These are phyloP conservation scores for Chaetoscypha palmicola DNA, from an alignment of 2,329 filamentous ascomycete species.

Conservation along the genomic window DNA sequence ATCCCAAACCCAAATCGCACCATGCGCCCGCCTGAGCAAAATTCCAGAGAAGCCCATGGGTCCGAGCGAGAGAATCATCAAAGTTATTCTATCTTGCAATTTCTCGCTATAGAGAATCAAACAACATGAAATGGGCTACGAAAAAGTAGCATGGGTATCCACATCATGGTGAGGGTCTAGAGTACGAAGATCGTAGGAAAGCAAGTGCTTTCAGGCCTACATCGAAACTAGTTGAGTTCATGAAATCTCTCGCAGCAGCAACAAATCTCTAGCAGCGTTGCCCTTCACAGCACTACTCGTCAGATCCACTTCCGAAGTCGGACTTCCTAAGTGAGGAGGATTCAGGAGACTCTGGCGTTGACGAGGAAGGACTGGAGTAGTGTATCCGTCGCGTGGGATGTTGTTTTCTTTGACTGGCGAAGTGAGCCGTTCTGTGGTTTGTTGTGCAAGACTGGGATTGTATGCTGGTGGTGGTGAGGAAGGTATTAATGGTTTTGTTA, in stretches of 20 bases:
- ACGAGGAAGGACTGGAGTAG: conserved; percentile 14
- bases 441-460: conserved; percentile 16
- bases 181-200: no score
- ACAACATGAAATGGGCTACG: no score
- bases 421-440: neutral
- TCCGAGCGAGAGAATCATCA: no score
- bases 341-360: conserved; percentile 10
- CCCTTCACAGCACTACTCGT: conserved; percentile 42
- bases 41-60: no score
- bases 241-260: conserved; percentile 23
- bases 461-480: conserved; percentile 10
- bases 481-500: conserved; percentile 5
- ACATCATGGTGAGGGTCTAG: no score
- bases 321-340: conserved; percentile 4
- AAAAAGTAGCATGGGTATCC: no score
- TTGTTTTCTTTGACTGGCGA: conserved; percentile 5
- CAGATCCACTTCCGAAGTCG: conserved; percentile 26
- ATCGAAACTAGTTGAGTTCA: no score
- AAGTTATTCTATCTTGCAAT: no score
- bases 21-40: no score
- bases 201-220: no score
- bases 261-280: conserved; percentile 45
- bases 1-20: no score
- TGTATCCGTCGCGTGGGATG: conserved; percentile 1
- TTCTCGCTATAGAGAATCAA: no score